Conservation (phyloP, 371 early-diverging fungal genomes). For the Haplosporangium sp. region DNA sequence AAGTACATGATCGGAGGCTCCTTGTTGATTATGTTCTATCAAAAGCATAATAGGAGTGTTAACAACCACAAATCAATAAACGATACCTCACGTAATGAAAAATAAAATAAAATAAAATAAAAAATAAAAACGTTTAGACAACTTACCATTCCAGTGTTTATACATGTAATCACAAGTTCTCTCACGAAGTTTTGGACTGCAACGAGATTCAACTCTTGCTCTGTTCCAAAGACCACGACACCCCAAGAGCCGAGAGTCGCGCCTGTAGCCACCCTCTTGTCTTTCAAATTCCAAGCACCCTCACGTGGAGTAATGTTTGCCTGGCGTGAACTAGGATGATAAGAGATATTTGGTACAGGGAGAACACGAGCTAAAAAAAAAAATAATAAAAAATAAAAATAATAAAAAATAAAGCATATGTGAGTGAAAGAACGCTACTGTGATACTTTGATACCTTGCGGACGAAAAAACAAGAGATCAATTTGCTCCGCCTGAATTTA, state of each 20-base stretch:
- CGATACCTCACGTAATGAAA: no score
- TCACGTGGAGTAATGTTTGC: conserved; percentile 79
- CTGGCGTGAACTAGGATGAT: conserved; percentile 70
- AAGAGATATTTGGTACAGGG: conserved; percentile 81
- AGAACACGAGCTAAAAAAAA: conserved; percentile 77
- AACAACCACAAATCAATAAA: no score
- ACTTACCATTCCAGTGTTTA: conserved; percentile 64
- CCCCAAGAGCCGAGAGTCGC: conserved; percentile 86
- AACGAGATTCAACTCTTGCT: conserved; percentile 26
- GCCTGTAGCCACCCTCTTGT: conserved; percentile 85
- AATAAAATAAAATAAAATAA: no score
- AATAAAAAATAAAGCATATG: no score
- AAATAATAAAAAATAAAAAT: no score
- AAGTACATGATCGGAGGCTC: conserved; percentile 67
- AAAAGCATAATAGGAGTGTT: no score
- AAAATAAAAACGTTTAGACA: no score
- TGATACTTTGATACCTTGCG: no score
- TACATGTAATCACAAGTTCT: conserved; percentile 62
- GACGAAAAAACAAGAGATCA: no score
- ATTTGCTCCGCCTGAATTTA: no score
- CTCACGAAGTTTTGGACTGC: conserved; percentile 62
- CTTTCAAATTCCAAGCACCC: conserved; percentile 95
- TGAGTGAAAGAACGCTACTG: no score
- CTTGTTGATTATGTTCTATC: conserved; percentile 48
- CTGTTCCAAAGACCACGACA: conserved; percentile 74